Evolutionary conservation across 495 filamentous ascomycete genomes (phyloP), one percentile per base, ranked within the genome.

Genomic region (Talaromyces ruber): DNA sequence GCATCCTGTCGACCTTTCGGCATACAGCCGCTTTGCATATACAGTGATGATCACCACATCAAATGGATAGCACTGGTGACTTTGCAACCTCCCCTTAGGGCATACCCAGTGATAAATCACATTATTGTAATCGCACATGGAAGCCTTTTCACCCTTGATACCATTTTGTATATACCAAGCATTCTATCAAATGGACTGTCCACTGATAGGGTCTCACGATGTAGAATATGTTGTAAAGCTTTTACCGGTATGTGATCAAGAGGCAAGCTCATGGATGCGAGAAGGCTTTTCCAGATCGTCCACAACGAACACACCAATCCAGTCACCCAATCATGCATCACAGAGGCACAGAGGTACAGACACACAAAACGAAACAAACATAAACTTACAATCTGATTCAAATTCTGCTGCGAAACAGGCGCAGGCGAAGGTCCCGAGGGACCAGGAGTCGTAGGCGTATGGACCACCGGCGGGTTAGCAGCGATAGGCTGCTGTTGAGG

Each of bases 311-410:
- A 6, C 21, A 21, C 43, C 43, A 21, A 6, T 18, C 43, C 43
- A 21, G 18, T 9, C 43, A 47, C n/a, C n/a, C 6, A 26, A 11
- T 26, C 30, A 25, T 37, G 32, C 55, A 54, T 34, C 22, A n/a
- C n/a, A n/a, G n/a, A n/a, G n/a, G n/a, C n/a, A n/a, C 11, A 54
- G 22, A 29, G 58, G 29, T 18, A 39, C n/a, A 58, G 51, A 26
- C 37, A 28, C 4, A 32, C 21, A 18, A 52, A 21, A 59, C 7
- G 14, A 56, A 55, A 58, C 30, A 56, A 29, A 52, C 24, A 64
- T 11, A 9, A 65, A 57, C 90, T 80, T 82, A 97, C 93, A 70
- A 98, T 98, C 65, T 95, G 91, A 64, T 98, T 98, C 7, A 98
- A 72, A 68, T 97, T 96, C 65, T 95, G 92, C 47, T 90, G 88